phyloP scores from a whole-genome alignment of 345 rosid species.

The Raphanus sativus region DNA sequence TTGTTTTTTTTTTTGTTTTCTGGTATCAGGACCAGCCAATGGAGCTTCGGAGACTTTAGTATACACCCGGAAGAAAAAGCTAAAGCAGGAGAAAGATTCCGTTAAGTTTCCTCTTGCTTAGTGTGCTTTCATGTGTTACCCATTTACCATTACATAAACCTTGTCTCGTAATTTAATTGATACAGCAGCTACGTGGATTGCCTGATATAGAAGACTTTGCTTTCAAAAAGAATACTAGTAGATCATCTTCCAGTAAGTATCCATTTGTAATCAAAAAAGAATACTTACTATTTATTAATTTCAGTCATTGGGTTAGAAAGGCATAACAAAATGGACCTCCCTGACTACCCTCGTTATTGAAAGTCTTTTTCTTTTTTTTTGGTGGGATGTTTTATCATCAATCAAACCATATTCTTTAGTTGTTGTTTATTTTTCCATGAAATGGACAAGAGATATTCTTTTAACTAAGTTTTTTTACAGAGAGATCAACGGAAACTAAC shows the following conservation, averaged over 20 bases:
- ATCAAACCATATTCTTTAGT: background rate
- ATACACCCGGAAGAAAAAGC: constrained; percentile 59
- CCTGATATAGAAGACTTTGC: constrained; percentile 88
- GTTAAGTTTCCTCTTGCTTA: constrained; percentile 6
- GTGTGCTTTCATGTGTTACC: background rate
- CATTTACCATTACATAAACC: background rate
- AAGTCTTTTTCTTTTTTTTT: background rate
- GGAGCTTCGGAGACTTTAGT: constrained; percentile 47
- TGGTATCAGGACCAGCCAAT: constrained; percentile 24
- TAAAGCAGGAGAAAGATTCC: constrained; percentile 32
- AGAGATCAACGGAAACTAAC: background rate
- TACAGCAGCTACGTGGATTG: constrained; percentile 47
- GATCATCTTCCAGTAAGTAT: constrained; percentile 47
- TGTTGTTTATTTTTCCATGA: background rate
- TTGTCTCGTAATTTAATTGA: constrained; percentile 2
- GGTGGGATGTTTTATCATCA: constrained; percentile 13
- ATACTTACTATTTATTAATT: background rate
- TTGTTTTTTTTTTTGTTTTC: background rate
- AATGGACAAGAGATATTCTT: background rate
- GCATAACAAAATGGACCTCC: background rate
- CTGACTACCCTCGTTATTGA: background rate
- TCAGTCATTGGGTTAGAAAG: background rate
- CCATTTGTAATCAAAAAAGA: background rate
- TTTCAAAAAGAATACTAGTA: constrained; percentile 43
- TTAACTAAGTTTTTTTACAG: background rate